Conservation (phyloP, 495 filamentous ascomycete species). For the Aspergillus campestris region DNA sequence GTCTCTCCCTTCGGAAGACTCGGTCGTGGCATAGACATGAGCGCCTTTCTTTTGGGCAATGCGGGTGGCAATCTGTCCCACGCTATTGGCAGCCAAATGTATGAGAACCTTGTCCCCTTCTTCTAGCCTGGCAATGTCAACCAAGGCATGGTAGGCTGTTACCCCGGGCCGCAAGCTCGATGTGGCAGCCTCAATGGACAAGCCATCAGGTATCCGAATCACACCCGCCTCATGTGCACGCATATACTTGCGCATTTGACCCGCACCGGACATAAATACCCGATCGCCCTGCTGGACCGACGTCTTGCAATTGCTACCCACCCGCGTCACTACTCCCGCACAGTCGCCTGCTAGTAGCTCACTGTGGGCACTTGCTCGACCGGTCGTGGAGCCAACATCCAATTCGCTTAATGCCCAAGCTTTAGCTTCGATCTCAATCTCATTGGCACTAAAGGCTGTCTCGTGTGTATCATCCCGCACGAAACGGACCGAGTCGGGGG, state of each 20-base stretch:
- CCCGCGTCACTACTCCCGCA: constrained; percentile 24
- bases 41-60: constrained; percentile 45
- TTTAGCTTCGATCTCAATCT: constrained; percentile 2
- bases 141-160: constrained; percentile 16
- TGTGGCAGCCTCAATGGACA: constrained; percentile 9
- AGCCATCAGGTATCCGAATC: constrained; percentile 4
- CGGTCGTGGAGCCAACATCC: background rate
- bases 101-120: constrained; percentile 20
- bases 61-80: constrained; percentile 47
- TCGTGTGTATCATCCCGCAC: background rate
- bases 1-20: constrained; percentile 8
- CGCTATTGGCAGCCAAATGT: constrained; percentile 18
- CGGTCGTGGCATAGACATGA: constrained; percentile 46
- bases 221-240: background rate
- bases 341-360: constrained; percentile 17
- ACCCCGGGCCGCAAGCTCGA: constrained; percentile 8
- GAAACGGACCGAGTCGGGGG: background rate
- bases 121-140: constrained; percentile 14
- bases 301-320: constrained; percentile 11
- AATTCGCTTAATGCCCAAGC: background rate
- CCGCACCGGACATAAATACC: constrained; percentile 4
- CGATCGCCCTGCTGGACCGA: constrained; percentile 11
- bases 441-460: background rate
- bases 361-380: constrained; percentile 5
- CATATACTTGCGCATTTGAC: background rate